These are phyloP conservation scores for Glycyrrhiza uralensis DNA, from an alignment of 306 rosid genomes.

Conservation along the genomic window DNA sequence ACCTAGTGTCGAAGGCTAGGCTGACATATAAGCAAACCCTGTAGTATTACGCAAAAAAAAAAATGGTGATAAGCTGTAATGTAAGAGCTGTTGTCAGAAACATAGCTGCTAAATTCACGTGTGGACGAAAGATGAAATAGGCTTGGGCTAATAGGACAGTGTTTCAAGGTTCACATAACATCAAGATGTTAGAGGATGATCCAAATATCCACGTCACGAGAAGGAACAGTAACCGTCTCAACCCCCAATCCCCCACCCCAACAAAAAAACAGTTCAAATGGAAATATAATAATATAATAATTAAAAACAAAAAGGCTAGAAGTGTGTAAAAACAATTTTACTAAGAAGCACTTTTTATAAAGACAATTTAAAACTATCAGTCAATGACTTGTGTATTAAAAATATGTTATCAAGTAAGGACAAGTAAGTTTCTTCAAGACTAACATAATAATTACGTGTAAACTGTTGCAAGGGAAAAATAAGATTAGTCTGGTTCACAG, in stretches of 20 bases:
- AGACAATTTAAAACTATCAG: neutral
- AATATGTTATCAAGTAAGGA: neutral
- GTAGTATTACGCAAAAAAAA: neutral
- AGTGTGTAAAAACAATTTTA: neutral
- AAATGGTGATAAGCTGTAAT: neutral
- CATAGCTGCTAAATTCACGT: neutral
- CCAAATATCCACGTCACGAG: neutral
- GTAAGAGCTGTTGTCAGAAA: neutral
- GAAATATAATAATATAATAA: no score
- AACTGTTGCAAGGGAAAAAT: neutral
- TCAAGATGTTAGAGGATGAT: neutral
- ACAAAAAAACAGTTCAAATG: neutral
- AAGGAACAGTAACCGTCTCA: neutral
- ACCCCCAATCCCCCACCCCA: neutral
- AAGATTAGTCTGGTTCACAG: neutral
- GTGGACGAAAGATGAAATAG: neutral
- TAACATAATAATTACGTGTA: neutral
- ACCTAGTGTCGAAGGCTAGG: neutral
- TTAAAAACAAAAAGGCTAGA: no score
- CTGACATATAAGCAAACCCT: neutral
- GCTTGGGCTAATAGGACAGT: neutral
- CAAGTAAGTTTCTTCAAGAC: neutral
- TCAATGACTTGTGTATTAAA: no score
- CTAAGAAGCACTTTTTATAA: neutral
- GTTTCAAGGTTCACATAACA: neutral